phyloP scores from a whole-genome alignment of 169 alveolate species.

The Eimeria sp. region DNA sequence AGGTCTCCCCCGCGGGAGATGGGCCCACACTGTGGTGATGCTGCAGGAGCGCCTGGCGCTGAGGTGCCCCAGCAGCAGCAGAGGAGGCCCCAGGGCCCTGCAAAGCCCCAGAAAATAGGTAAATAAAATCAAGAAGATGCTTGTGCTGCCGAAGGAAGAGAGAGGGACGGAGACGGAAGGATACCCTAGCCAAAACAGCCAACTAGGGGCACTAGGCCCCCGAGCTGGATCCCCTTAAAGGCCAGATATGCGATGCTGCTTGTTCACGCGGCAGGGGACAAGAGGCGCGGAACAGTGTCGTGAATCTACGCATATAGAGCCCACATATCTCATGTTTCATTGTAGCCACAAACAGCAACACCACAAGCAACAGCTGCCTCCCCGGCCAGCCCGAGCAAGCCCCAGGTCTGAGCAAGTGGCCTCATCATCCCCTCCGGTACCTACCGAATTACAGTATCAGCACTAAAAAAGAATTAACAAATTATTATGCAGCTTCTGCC shows the following conservation, averaged over 20 bases:
- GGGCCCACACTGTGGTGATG: constrained; percentile 31
- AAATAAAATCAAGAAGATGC: neutral
- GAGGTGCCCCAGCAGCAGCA: constrained; percentile 37
- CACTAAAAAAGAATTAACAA: neutral
- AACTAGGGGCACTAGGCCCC: constrained; percentile 68
- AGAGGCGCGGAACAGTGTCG: constrained; percentile 5
- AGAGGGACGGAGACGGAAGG: constrained; percentile 16
- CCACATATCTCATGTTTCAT: constrained; percentile 26
- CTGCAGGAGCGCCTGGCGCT: neutral
- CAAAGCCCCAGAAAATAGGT: neutral
- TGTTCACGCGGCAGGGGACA: constrained; percentile 9
- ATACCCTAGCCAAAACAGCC: constrained; percentile 8
- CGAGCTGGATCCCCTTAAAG: constrained; percentile 42
- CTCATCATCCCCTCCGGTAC: constrained; percentile 27
- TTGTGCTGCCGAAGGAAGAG: neutral
- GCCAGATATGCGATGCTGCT: constrained; percentile 33
- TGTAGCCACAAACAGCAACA: constrained; percentile 16
- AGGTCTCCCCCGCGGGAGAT: neutral
- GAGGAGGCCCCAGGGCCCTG: neutral
- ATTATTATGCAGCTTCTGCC: neutral
- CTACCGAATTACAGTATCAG: neutral
- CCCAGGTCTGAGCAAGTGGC: constrained; percentile 60
- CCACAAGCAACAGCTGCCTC: constrained; percentile 39
- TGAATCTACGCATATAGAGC: constrained; percentile 2
- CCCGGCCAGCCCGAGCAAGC: constrained; percentile 65